A percentile compares a stretch with the other conserved stretches of the same genome.
phyloP scores from a whole-genome alignment of 768 basidiomycete species.

The Podaxis rugospora region DNA sequence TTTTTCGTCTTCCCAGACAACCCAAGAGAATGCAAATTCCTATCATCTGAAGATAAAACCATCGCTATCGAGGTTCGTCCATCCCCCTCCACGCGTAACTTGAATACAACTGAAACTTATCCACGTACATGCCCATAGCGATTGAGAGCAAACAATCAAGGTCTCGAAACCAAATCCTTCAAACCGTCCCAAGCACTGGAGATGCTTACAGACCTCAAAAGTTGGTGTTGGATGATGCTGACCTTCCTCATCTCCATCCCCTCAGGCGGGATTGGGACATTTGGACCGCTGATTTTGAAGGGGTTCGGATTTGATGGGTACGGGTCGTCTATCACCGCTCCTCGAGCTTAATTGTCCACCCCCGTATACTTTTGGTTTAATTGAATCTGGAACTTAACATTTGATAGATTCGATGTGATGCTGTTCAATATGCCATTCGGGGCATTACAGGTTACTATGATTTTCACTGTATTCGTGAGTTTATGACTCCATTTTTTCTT shows the following conservation, averaged over 20 bases:
- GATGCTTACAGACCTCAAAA: slow-evolving; percentile 29
- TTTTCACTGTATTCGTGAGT: slow-evolving; percentile 26
- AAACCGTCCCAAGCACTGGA: slow-evolving; percentile 26
- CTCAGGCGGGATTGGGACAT: slow-evolving; percentile 20
- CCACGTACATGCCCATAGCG: slow-evolving; percentile 15
- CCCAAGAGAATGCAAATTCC: slow-evolving; percentile 25
- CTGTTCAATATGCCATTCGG: slow-evolving; percentile 27
- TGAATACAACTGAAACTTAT: neutral
- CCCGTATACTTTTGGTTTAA: too few relatives aligned
- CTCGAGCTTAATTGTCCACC: too few relatives aligned
- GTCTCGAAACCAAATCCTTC: slow-evolving; percentile 27
- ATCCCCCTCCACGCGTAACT: neutral
- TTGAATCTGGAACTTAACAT: neutral
- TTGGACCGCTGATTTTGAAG: slow-evolving; percentile 27
- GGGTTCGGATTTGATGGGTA: slow-evolving; percentile 30
- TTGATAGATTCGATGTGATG: slow-evolving; percentile 26
- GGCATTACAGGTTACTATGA: slow-evolving; percentile 20
- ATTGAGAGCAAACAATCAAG: slow-evolving; percentile 31
- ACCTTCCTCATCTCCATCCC: slow-evolving; percentile 22
- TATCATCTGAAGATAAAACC: slow-evolving; percentile 26
- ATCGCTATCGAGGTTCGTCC: slow-evolving; percentile 25
- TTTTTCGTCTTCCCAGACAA: slow-evolving; percentile 30
- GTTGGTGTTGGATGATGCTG: slow-evolving; percentile 30
- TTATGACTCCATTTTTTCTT: neutral
- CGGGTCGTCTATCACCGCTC: neutral